Percentiles rank a stretch among this genome's conserved stretches.
Conservation (phyloP, 2,329 filamentous ascomycete species). For the Claviceps pazoutovae region DNA sequence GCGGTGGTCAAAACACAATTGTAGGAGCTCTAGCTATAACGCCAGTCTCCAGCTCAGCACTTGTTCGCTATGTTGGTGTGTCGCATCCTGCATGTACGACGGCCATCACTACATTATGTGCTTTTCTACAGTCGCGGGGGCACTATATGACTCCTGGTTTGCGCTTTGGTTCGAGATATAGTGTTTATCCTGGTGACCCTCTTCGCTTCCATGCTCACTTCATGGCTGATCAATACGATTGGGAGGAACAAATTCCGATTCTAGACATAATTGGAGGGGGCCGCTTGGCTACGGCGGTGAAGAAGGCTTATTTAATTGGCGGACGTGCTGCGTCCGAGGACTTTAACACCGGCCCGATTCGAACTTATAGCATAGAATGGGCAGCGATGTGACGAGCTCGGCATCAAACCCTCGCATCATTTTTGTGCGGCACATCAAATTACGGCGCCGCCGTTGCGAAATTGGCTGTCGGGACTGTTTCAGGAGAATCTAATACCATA, state of each 20-base stretch:
- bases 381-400: constrained; percentile 60
- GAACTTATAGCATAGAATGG: constrained; percentile 84
- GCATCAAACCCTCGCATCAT: too few relatives aligned
- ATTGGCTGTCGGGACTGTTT: too few relatives aligned
- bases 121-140: constrained; percentile 60
- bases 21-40: constrained; percentile 11
- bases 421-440: too few relatives aligned
- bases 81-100: constrained; percentile 6
- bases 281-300: constrained; percentile 81
- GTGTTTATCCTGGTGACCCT: constrained; percentile 89
- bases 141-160: constrained; percentile 88
- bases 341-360: constrained; percentile 30
- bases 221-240: constrained; percentile 68
- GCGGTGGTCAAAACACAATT: background rate
- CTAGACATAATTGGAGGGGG: constrained; percentile 79
- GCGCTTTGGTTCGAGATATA: constrained; percentile 87
- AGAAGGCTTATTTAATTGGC: constrained; percentile 86
- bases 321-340: constrained; percentile 36
- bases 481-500: too few relatives aligned
- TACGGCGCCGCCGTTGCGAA: too few relatives aligned
- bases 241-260: constrained; percentile 75
- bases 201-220: constrained; percentile 94
- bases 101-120: constrained; percentile 46
- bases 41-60: constrained; percentile 20
- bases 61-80: constrained; percentile 13